Evolutionary conservation across 2,329 filamentous ascomycete species (phyloP).

Genomic region (Aspergillus phoenicis): DNA sequence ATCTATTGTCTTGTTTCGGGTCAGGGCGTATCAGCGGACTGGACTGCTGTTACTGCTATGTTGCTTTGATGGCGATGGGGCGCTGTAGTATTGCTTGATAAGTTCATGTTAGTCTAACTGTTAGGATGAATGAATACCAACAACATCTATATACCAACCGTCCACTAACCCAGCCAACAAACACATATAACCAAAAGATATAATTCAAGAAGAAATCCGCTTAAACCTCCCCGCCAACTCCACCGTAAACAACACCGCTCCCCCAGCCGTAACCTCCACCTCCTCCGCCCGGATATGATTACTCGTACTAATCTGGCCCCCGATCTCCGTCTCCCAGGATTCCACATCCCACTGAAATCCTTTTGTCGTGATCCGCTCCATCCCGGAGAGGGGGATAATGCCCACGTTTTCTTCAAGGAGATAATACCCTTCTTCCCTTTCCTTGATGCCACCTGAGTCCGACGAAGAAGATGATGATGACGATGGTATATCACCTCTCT

Average conservation of each 20-base stretch:
- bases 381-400: constrained; percentile 80
- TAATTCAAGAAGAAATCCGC: constrained; percentile 7
- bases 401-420: constrained; percentile 77
- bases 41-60: too few species aligned
- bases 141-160: not conserved
- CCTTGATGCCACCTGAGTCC: not conserved
- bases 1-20: too few species aligned
- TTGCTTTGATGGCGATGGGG: too few species aligned
- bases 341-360: constrained; percentile 91
- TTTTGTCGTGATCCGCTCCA: constrained; percentile 72
- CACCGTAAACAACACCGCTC: constrained; percentile 73
- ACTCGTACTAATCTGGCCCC: constrained; percentile 74
- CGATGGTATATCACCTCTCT: constrained; percentile 14
- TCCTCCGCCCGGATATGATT: constrained; percentile 69
- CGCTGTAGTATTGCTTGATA: too few species aligned
- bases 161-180: too few species aligned
- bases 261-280: constrained; percentile 64
- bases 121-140: not conserved
- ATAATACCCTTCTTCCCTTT: constrained; percentile 13
- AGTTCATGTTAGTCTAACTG: too few species aligned
- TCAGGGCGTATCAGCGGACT: too few species aligned
- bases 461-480: not conserved
- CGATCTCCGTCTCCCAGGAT: constrained; percentile 77
- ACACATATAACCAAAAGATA: too few species aligned
- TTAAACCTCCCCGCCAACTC: constrained; percentile 56